phyloP scores from a whole-genome alignment of 2,329 filamentous ascomycete genomes.

The Blastomyces parvus region DNA sequence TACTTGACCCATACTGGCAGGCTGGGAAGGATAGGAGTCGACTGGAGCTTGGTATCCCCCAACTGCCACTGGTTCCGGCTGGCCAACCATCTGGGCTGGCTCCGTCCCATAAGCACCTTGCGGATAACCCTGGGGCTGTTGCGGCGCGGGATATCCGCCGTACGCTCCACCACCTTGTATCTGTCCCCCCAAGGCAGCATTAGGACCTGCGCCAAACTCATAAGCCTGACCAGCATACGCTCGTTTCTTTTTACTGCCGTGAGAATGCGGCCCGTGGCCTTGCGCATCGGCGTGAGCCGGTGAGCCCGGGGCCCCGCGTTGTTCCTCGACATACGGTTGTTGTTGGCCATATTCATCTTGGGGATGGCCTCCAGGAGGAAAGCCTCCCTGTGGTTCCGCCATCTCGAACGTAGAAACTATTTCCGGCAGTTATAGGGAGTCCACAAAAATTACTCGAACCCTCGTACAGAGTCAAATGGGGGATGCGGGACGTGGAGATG shows the following conservation, averaged over 20 bases:
- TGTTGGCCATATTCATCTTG: conserved; percentile 42
- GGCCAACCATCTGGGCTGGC: conserved; percentile 28
- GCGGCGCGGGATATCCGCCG: conserved; percentile 49
- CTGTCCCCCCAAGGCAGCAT: conserved; percentile 51
- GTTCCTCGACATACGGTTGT: conserved; percentile 28
- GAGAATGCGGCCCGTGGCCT: conserved; percentile 15
- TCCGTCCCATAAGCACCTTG: conserved; percentile 37
- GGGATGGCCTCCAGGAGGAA: conserved; percentile 33
- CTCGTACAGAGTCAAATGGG: background rate
- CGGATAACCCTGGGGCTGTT: conserved; percentile 37
- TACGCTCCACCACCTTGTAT: conserved; percentile 50
- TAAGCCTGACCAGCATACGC: conserved; percentile 92
- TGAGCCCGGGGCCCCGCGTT: conserved; percentile 26
- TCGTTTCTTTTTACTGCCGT: conserved; percentile 63
- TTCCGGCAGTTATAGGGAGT: background rate
- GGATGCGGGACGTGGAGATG: background rate
- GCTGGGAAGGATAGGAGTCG: conserved; percentile 53
- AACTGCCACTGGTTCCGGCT: conserved; percentile 25
- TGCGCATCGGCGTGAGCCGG: conserved; percentile 21
- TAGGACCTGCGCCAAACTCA: conserved; percentile 80
- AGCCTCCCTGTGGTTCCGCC: conserved; percentile 45
- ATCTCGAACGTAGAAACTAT: conserved; percentile 25
- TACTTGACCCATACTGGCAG: conserved; percentile 57
- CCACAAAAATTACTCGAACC: background rate
- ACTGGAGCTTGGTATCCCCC: conserved; percentile 60